Evolutionary conservation across 495 filamentous ascomycete species (phyloP), one percentile per base, ranked within the genome.

Genomic region (Glarea lozoyensis): DNA sequence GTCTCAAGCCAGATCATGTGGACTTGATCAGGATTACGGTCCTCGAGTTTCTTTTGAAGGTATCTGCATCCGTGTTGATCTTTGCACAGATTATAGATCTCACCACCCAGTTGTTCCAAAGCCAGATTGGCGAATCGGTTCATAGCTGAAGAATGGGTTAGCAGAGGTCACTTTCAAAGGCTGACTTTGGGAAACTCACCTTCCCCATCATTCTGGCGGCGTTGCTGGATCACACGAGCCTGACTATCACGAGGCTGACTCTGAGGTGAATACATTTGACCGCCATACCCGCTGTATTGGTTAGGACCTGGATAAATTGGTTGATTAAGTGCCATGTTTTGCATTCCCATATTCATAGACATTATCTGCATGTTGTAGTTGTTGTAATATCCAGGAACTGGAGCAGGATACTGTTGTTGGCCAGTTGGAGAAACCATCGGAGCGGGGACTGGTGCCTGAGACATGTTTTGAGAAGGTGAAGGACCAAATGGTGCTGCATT

Each of bases 11-110:
- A 98, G 60, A 98, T 97, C 67, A 92, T 77, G 54, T 92, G 79
- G 17, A 96, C 75, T 49, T 90, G 76, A 30, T 88, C 81, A 0
- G 84, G 76, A 45, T 79, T 81, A 45, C 82, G 79, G 49, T 93
- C 88, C 64, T 97, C 92, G n/a, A 98, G 67, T 63, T 95, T 92
- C 69, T 93, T 88, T 68, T 98, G 92, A 29, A 98, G 62, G 61
- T 85, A 96, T 44, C 92, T 81, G 54, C 92, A 98, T 19, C 92
- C 92, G 61, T 97, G 87, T 63, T 98, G 92, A 56, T 98, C 92
- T 63, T 94, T 96, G 70, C 89, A 97, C 16, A 94, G 70, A 10
- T 67, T 66, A 60, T 94, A 89, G 50, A 98, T 83, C 52, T 87
- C 79, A 25, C 87, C 86, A 30, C 71, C 67, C 47, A 89, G 76